Evolutionary conservation across 106 monocot genomes (phyloP), one percentile per base, ranked within the genome.

Genomic region (Dendrobium catenatum): DNA sequence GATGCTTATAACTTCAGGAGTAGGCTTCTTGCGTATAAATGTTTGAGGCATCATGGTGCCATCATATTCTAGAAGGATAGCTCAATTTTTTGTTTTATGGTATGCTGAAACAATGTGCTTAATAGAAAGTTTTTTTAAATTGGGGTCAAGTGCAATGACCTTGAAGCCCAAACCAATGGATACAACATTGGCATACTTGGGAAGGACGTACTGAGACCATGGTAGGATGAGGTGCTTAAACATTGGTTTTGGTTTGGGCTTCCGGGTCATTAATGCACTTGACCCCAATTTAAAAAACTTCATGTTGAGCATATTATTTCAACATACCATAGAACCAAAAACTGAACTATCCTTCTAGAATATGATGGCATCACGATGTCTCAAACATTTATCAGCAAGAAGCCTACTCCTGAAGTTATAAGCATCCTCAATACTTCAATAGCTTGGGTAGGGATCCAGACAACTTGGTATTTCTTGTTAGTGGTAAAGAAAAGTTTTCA

Each of bases 351-450:
- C 79, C 80, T 87, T 20, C 75, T 89, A 6, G 87, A 89, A 43
- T 89, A 87, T 81, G 89, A 89, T 80, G 89, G 89, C 10, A 87
- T 85, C 31, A 46, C 87, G 80, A 82, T 89, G 82, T 75, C 89
- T 26, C 82, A 82, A 47, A 47, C 40, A 19, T 55, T 80, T 15
- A 80, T 87, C 37, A 83, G 75, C 37, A 89, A 87, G 78, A 61
- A 42, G 20, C 87, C 89, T 2, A 81, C 84, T 55, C n/a, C 6
- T 13, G 55, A 80, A 13, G 80, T 82, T 24, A 82, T 89, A 40
- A 76, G 72, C 33, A 85, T 85, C 33, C 79, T 89, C 8, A 85
- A 89, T 80, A 48, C 33, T 77, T 89, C 8, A 85, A 89, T 80
- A 48, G 73, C 37, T 68, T 89, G 49, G 87, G 89, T 44, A 44